A percentile compares a stretch with the other conserved stretches of the same genome.
phyloP scores from a whole-genome alignment of 208 protist genomes.

The Jaenimonas drosophilae region DNA sequence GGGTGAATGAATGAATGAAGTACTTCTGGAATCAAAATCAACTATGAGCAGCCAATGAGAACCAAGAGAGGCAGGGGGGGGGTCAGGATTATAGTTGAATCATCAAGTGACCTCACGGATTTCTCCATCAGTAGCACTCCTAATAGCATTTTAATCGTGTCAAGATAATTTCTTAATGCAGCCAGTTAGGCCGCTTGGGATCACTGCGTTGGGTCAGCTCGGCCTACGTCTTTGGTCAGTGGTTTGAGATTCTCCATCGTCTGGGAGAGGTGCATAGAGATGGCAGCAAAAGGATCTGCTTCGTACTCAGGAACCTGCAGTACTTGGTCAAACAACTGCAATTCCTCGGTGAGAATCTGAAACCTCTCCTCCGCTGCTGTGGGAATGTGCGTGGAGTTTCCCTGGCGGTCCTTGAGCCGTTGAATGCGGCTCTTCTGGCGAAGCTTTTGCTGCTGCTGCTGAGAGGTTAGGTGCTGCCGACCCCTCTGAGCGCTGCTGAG shows the following conservation, averaged over 20 bases:
- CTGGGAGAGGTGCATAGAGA: constrained; percentile 39
- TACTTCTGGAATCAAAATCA: too few species aligned
- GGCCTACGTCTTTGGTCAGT: constrained; percentile 62
- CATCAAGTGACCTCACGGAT: too few species aligned
- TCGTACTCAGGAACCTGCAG: constrained; percentile 29
- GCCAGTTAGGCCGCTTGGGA: too few species aligned
- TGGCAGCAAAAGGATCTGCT: constrained; percentile 41
- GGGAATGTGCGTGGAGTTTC: background rate
- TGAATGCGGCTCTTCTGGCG: background rate
- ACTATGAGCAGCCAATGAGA: too few species aligned
- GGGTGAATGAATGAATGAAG: too few species aligned
- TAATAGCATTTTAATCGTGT: too few species aligned
- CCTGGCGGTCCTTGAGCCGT: background rate
- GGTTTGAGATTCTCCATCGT: constrained; percentile 63
- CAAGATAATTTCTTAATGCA: too few species aligned
- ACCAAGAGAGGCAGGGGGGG: too few species aligned
- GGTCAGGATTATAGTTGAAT: too few species aligned
- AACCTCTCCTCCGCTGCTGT: constrained; percentile 36
- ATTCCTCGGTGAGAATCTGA: constrained; percentile 30
- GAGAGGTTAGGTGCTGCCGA: background rate
- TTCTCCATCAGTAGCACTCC: too few species aligned
- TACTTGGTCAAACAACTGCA: constrained; percentile 49
- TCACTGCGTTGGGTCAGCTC: constrained; percentile 4
- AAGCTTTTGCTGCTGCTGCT: background rate
- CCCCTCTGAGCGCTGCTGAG: background rate